Percentiles rank a stretch among this genome's conserved stretches.
Conservation (phyloP, 495 filamentous ascomycete species). For the Daldinia concentrica region DNA sequence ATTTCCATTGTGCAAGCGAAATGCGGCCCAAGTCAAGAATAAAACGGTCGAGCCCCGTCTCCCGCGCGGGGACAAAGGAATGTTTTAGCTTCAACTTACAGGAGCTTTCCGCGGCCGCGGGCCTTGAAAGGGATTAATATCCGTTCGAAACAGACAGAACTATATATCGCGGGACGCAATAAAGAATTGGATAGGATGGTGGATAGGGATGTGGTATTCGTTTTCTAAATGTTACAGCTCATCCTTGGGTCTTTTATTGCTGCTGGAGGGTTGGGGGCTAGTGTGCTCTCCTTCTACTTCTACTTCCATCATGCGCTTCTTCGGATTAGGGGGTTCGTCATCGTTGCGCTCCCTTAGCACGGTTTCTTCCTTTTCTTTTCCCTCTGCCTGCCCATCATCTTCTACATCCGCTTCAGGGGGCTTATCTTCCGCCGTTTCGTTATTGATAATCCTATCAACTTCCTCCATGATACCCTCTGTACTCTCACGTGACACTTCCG, state of each 20-base stretch:
- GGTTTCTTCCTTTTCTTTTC: conserved; percentile 41
- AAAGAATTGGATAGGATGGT: not conserved
- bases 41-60: conserved; percentile 23
- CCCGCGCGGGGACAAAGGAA: conserved; percentile 32
- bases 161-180: not conserved
- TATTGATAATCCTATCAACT: conserved; percentile 59
- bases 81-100: conserved; percentile 15
- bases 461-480: conserved; percentile 56
- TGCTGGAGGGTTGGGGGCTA: conserved; percentile 34
- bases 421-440: conserved; percentile 46
- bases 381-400: conserved; percentile 18
- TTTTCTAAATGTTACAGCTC: conserved; percentile 49
- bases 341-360: conserved; percentile 58
- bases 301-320: conserved; percentile 85
- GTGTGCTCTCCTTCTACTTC: conserved; percentile 48
- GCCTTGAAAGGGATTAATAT: conserved; percentile 14
- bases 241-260: conserved; percentile 47
- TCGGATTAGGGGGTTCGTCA: conserved; percentile 69
- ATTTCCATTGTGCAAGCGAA: conserved; percentile 14
- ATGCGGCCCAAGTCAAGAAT: conserved; percentile 18
- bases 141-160: conserved; percentile 42
- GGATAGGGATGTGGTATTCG: not conserved
- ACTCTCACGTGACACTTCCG: conserved; percentile 28
- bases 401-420: not conserved
- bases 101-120: conserved; percentile 2